Evolutionary conservation across 192 early-diverging fungal species (phyloP), one percentile per base, ranked within the genome.

Genomic region (Podila clonocystis): DNA sequence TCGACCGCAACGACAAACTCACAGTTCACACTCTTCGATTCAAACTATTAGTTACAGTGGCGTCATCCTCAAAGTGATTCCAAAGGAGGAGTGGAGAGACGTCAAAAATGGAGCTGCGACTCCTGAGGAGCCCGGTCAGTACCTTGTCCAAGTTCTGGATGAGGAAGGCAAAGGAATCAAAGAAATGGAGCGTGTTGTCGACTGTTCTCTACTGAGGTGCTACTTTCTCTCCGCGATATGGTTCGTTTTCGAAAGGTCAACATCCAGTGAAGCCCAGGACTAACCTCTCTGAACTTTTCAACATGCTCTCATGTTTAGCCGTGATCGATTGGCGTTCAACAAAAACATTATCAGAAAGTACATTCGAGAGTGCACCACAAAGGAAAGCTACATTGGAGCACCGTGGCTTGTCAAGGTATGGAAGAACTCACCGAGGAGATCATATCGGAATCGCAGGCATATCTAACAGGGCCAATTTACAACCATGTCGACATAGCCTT

Each of bases 291-390:
- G 13, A 66, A 13, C 20, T 24, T 71, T 48, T 22, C 50, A 33
- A 24, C 20, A 17, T 52, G 19, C 58, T n/a, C 38, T 41, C 13
- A 11, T 62, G 63, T 13, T 58, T 28, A 90, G 88, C 31, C 89
- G 93, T 45, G 87, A 92, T 59, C 83, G 92, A 24, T 63, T 87
- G n/a, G 78, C 87, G 2, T 88, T 93, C 68, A 91, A 91, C 48
- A 95, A 95, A 66, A 86, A 87, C 52, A 88, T 91, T 62, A 77
- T 95, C 48, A 88, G 90, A 61, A 89, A 90, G 68, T 95, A 91
- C 69, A 86, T 95, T 22, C 84, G 87, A 33, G 93, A 94, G 52
- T 88, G 84, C 57, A 86, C 85, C 5, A 82, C 82, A 7, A 93
- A 89, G 63, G 94, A 94, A 50, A 76, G 76, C 20, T 93, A 91